Percentiles rank a stretch among this genome's conserved stretches.
These are phyloP conservation scores for Phyllosticta citriasiana DNA, from an alignment of 2,329 filamentous ascomycete species.

Conservation along the genomic window DNA sequence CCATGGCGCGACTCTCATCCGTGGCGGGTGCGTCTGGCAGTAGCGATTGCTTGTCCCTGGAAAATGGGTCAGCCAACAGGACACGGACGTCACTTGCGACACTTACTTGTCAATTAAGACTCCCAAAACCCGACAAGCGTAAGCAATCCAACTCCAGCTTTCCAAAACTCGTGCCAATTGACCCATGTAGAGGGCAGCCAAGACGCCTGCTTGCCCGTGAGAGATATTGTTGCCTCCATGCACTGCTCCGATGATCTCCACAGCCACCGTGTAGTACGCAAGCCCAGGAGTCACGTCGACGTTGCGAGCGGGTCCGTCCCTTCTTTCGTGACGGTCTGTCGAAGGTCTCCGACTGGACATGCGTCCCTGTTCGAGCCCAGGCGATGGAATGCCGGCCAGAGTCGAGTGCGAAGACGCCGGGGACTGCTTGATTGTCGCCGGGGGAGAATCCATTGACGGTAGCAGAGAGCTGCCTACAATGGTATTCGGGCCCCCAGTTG, in stretches of 20 bases:
- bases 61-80: not conserved
- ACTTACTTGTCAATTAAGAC: slow-evolving; percentile 63
- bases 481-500: slow-evolving; percentile 43
- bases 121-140: slow-evolving; percentile 51
- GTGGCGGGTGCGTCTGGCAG: not conserved
- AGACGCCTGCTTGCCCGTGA: slow-evolving; percentile 73
- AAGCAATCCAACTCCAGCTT: slow-evolving; percentile 63
- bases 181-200: slow-evolving; percentile 81
- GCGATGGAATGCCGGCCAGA: slow-evolving; percentile 17
- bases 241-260: slow-evolving; percentile 75
- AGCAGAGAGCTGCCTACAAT: slow-evolving; percentile 8
- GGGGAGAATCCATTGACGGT: slow-evolving; percentile 16
- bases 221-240: slow-evolving; percentile 69
- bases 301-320: slow-evolving; percentile 41
- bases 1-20: slow-evolving; percentile 3
- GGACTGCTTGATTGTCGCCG: slow-evolving; percentile 25
- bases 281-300: slow-evolving; percentile 81
- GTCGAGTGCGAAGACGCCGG: slow-evolving; percentile 30
- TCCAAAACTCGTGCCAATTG: slow-evolving; percentile 80
- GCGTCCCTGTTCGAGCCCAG: slow-evolving; percentile 12
- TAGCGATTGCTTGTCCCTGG: slow-evolving; percentile 7
- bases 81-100: not conserved
- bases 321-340: slow-evolving; percentile 17
- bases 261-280: slow-evolving; percentile 79
- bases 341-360: slow-evolving; percentile 24